Evolutionary conservation across 805 yeast species (phyloP).

Genomic region (Pichia californica): DNA sequence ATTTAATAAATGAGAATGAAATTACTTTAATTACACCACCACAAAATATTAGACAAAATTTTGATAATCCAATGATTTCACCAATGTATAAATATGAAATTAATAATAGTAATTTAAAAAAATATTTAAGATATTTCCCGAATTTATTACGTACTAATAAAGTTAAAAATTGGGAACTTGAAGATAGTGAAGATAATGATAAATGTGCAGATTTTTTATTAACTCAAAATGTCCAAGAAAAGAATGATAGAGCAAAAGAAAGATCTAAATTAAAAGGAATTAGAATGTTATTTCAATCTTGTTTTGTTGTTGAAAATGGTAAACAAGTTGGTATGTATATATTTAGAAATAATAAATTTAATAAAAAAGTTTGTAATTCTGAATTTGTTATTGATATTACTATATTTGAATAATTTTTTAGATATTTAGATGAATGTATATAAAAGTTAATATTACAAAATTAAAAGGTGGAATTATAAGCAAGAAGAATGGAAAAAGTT

Average conservation of each 20-base stretch:
- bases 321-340: constrained; percentile 35
- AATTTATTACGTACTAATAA: constrained; percentile 19
- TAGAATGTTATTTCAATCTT: constrained; percentile 39
- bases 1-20: neutral
- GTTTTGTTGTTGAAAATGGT: constrained; percentile 23
- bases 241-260: constrained; percentile 23
- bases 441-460: too few species aligned
- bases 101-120: constrained; percentile 16
- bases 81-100: constrained; percentile 25
- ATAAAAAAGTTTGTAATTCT: constrained; percentile 27
- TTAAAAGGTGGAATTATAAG: neutral
- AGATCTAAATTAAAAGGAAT: constrained; percentile 35
- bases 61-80: constrained; percentile 19
- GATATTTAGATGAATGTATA: too few species aligned
- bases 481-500: neutral
- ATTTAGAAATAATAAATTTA: constrained; percentile 38
- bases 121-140: constrained; percentile 8
- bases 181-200: constrained; percentile 48
- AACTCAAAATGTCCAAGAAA: constrained; percentile 43
- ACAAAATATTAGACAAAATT: constrained; percentile 21
- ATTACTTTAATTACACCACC: constrained; percentile 16
- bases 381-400: constrained; percentile 10
- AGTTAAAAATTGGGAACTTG: constrained; percentile 25
- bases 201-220: constrained; percentile 54
- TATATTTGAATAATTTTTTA: constrained; percentile 1